Percentiles rank a stretch among this genome's conserved stretches.
Conservation (phyloP, 2,329 filamentous ascomycete genomes). For the Colletotrichum nymphaeae region DNA sequence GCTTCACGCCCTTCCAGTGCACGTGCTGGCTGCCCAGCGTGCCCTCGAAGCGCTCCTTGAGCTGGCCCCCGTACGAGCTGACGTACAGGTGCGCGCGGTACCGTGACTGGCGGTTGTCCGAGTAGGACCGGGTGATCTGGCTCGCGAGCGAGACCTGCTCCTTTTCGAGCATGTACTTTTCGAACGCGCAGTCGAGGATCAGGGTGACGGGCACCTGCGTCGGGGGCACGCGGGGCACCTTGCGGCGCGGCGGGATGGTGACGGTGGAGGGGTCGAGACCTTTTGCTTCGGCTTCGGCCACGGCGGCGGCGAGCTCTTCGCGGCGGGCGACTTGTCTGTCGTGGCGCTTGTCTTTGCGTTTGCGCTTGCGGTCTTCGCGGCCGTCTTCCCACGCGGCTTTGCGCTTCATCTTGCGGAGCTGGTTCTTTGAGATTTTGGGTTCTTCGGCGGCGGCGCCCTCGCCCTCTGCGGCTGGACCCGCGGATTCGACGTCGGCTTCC, state of each 20-base stretch:
- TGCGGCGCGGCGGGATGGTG: slow-evolving; percentile 38
- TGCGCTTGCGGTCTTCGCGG: slow-evolving; percentile 67
- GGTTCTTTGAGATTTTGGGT: slow-evolving; percentile 79
- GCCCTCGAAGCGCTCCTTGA: slow-evolving; percentile 84
- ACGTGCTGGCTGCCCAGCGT: slow-evolving; percentile 77
- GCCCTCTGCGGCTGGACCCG: not conserved
- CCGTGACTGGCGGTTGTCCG: slow-evolving; percentile 79
- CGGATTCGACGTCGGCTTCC: not conserved
- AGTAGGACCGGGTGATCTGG: slow-evolving; percentile 90
- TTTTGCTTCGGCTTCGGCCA: slow-evolving; percentile 55
- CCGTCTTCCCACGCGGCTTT: slow-evolving; percentile 81
- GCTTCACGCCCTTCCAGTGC: slow-evolving; percentile 82
- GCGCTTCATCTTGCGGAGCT: slow-evolving; percentile 81
- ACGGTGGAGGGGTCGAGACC: slow-evolving; percentile 54
- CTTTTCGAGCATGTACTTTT: slow-evolving; percentile 87
- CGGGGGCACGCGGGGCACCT: slow-evolving; percentile 46
- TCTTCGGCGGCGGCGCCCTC: not conserved
- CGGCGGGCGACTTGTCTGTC: slow-evolving; percentile 60
- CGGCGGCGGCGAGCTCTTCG: slow-evolving; percentile 60
- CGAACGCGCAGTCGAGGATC: slow-evolving; percentile 92
- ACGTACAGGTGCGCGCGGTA: slow-evolving; percentile 80
- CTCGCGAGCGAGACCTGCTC: slow-evolving; percentile 85
- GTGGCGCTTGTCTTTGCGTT: slow-evolving; percentile 66
- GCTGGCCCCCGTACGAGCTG: slow-evolving; percentile 79
- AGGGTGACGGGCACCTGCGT: slow-evolving; percentile 80